These are phyloP conservation scores for Castanea crenata DNA, from an alignment of 306 rosid species.

Conservation along the genomic window DNA sequence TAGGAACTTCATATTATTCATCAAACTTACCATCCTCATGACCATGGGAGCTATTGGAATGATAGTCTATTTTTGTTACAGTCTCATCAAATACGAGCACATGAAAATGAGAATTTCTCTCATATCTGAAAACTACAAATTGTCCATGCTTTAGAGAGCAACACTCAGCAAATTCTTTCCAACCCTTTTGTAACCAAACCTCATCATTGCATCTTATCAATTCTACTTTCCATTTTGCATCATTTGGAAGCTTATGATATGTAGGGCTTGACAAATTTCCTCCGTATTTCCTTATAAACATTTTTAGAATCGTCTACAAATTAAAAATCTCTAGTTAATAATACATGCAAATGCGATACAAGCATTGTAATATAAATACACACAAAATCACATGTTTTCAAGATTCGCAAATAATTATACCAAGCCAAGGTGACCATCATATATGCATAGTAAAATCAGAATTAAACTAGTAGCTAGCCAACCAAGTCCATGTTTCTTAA, in stretches of 20 bases:
- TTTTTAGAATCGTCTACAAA: background rate
- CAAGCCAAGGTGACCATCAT: too few species aligned
- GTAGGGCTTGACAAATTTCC: background rate
- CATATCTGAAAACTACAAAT: conserved; percentile 10
- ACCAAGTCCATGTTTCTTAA: too few species aligned
- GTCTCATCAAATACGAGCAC: conserved; percentile 21
- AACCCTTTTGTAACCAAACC: background rate
- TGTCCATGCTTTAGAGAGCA: background rate
- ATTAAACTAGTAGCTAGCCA: too few species aligned
- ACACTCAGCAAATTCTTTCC: conserved; percentile 10
- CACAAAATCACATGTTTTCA: too few species aligned
- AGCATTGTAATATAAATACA: too few species aligned
- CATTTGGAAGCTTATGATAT: background rate
- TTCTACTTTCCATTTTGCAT: background rate
- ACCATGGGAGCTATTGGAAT: background rate
- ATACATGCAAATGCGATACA: too few species aligned
- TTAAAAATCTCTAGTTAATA: too few species aligned
- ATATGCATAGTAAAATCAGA: too few species aligned
- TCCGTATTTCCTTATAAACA: background rate
- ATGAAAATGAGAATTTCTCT: conserved; percentile 17
- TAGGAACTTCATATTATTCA: background rate
- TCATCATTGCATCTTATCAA: background rate
- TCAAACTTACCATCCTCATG: background rate
- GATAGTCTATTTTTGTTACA: conserved; percentile 23
- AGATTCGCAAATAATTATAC: too few species aligned